Evolutionary conservation across 331 rosid genomes (phyloP).

Genomic region (Saraca asoca): DNA sequence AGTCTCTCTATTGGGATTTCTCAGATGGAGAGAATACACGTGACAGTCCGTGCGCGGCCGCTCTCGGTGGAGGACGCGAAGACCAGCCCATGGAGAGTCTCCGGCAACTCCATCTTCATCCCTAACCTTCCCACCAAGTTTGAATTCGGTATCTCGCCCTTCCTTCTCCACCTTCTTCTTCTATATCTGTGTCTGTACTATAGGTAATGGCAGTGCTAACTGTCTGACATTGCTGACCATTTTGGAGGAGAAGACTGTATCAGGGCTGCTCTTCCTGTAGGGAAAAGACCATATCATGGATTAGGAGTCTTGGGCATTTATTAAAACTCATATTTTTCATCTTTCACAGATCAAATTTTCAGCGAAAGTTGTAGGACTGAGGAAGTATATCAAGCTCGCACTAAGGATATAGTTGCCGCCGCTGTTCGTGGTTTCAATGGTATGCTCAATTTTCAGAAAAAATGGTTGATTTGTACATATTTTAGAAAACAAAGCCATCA

Average conservation of each 20-base stretch:
- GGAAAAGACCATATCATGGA: no score
- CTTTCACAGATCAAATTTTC: conserved; percentile 58
- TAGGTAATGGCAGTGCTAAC: no score
- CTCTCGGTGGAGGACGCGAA: conserved; percentile 71
- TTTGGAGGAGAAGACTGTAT: no score
- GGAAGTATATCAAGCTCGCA: conserved; percentile 69
- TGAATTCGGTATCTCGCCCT: conserved; percentile 60
- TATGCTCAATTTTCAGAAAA: conserved; percentile 10
- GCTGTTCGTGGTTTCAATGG: conserved; percentile 91
- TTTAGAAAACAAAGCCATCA: no score
- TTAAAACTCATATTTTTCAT: not conserved
- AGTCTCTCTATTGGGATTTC: not conserved
- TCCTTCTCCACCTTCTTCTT: not conserved
- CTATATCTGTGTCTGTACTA: conserved; percentile 13
- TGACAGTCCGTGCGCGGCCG: conserved; percentile 76
- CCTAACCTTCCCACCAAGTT: conserved; percentile 62
- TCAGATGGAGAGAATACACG: conserved; percentile 84
- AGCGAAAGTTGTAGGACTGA: conserved; percentile 56
- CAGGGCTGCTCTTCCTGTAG: no score
- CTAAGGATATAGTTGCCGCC: conserved; percentile 71
- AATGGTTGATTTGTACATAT: no score
- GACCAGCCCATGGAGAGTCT: conserved; percentile 72
- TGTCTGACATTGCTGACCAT: no score
- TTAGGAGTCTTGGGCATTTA: no score
- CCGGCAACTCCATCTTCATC: conserved; percentile 67